These are phyloP conservation scores for Colletotrichum eremochloae DNA, from an alignment of 2,329 filamentous ascomycete species.

Conservation along the genomic window DNA sequence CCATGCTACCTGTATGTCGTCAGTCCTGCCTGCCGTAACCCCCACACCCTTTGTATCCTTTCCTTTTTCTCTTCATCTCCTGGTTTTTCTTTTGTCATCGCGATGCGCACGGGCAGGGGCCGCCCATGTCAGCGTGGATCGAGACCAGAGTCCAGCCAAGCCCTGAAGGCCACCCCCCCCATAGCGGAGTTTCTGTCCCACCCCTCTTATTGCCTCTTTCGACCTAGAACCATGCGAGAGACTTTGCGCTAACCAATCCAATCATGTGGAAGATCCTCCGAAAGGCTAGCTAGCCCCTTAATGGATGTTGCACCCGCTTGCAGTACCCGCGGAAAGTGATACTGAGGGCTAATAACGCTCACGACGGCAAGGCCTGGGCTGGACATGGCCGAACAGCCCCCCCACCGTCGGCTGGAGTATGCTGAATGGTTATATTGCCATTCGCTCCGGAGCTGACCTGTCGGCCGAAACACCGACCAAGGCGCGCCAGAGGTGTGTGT, in stretches of 20 bases:
- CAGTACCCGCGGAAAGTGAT: neutral
- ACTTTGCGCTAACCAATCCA: neutral
- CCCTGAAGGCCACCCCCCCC: neutral
- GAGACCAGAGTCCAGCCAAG: neutral
- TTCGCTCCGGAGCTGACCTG: neutral
- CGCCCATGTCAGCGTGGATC: neutral
- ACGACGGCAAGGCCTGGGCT: neutral
- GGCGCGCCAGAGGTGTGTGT: neutral
- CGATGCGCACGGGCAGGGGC: neutral
- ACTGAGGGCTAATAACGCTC: neutral
- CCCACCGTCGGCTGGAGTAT: no score
- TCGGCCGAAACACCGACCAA: neutral
- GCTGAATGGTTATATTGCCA: neutral
- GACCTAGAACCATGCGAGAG: neutral
- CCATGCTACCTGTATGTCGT: neutral
- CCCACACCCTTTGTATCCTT: no score
- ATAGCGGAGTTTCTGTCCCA: neutral
- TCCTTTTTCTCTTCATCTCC: neutral
- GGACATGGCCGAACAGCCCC: neutral
- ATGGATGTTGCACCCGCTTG: neutral
- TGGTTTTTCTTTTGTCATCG: neutral
- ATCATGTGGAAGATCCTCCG: neutral
- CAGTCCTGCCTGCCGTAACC: no score
- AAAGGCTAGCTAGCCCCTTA: neutral
- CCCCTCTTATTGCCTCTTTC: neutral